Conservation (phyloP, 2,329 filamentous ascomycete genomes). For the Cadophora luteo-olivacea region DNA sequence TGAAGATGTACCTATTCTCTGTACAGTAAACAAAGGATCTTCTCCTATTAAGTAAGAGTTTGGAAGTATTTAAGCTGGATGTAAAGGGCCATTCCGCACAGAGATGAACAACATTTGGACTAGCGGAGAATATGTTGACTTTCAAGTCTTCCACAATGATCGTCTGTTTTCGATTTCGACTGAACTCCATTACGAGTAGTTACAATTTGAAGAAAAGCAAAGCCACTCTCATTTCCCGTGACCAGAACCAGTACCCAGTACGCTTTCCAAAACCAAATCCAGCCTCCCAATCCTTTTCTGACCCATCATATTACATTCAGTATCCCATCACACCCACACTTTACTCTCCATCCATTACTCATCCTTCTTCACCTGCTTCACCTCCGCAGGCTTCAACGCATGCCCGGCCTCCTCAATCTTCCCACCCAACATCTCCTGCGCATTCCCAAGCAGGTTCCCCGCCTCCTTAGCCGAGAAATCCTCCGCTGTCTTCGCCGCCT, state of each 20-base stretch:
- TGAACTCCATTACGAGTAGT: too few species aligned
- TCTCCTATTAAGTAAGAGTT: too few species aligned
- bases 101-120: too few species aligned
- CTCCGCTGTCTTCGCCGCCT: constrained; percentile 27
- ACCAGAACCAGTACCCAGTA: background rate
- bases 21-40: too few species aligned
- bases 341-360: background rate
- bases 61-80: too few species aligned
- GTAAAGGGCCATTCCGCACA: too few species aligned
- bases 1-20: too few species aligned
- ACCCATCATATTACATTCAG: constrained; percentile 6
- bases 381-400: constrained; percentile 16
- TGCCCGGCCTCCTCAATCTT: constrained; percentile 34
- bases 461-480: constrained; percentile 37
- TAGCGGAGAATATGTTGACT: too few species aligned
- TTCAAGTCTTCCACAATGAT: too few species aligned
- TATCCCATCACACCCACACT: background rate
- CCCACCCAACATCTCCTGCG: constrained; percentile 38
- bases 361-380: constrained; percentile 19
- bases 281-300: background rate
- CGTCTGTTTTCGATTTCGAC: too few species aligned
- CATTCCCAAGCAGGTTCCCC: constrained; percentile 42
- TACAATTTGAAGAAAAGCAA: constrained; percentile 1
- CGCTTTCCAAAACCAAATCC: background rate
- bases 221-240: background rate